Evolutionary conservation across 495 filamentous ascomycete species (phyloP).

Genomic region (Tuber aestivum): DNA sequence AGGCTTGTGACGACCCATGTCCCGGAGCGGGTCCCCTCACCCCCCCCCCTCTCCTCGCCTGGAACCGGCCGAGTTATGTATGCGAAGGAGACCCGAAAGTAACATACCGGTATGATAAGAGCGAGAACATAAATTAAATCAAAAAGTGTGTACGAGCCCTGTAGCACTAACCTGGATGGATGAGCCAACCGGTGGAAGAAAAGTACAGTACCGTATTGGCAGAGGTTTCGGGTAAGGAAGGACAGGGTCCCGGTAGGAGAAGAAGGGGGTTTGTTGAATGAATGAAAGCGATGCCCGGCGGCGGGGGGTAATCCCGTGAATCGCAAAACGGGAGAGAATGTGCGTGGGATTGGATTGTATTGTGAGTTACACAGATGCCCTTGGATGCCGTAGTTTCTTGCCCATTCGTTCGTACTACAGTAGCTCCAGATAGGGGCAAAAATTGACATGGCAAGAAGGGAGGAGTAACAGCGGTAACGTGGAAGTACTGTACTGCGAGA

Average conservation of each 20-base stretch:
- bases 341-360: not conserved
- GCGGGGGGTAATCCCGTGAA: not conserved
- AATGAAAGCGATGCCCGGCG: not conserved
- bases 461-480: not conserved
- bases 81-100: not conserved
- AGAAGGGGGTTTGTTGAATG: not conserved
- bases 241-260: no score
- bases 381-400: not conserved
- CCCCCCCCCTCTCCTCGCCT: constrained; percentile 22
- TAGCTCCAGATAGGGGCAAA: not conserved
- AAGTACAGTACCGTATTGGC: no score
- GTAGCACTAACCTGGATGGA: not conserved
- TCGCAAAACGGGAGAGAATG: not conserved
- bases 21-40: constrained; percentile 10
- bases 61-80: constrained; percentile 25
- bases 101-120: not conserved
- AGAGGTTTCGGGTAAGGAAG: not conserved
- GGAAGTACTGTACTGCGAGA: not conserved
- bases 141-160: not conserved
- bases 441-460: not conserved
- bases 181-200: not conserved
- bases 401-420: not conserved
- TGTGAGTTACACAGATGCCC: not conserved
- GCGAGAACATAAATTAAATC: not conserved
- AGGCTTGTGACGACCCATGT: constrained; percentile 28